These are phyloP conservation scores for Geotrichum reessii DNA, from an alignment of 1,139 yeast genomes.

Conservation along the genomic window DNA sequence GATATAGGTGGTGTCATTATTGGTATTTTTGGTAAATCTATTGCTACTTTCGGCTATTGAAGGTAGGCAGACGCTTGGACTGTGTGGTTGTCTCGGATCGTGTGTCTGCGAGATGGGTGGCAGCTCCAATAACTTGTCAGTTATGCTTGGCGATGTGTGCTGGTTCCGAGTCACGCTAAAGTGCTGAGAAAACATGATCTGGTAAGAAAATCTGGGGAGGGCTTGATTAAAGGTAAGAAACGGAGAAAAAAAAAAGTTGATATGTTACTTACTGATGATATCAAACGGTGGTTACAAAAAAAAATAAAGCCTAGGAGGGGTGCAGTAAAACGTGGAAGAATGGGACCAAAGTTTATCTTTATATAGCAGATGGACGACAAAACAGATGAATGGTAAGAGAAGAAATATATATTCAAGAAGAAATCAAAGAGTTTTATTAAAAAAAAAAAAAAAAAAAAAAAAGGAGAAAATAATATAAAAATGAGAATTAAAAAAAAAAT, in stretches of 20 bases:
- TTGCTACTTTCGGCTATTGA: background rate
- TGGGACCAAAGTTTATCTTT: background rate
- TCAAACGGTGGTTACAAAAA: background rate
- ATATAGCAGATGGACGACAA: background rate
- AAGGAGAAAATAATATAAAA: too few relatives aligned
- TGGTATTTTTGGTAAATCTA: background rate
- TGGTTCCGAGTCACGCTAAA: background rate
- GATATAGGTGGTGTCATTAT: background rate
- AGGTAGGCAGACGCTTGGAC: background rate
- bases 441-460: too few relatives aligned
- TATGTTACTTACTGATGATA: background rate
- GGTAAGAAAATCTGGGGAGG: background rate
- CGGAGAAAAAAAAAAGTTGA: background rate
- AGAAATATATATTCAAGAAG: too few relatives aligned
- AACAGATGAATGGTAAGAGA: background rate
- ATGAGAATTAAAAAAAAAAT: too few relatives aligned
- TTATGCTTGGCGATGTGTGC: background rate
- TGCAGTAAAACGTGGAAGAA: background rate
- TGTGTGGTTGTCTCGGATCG: background rate
- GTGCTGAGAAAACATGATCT: conserved; percentile 1
- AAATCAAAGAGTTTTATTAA: background rate
- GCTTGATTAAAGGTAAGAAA: too few relatives aligned
- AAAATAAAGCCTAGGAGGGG: background rate
- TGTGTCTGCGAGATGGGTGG: background rate
- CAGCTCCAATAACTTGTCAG: background rate